A percentile compares a stretch with the other conserved stretches of the same genome.
These are phyloP conservation scores for Kurtzmaniella fragi DNA, from an alignment of 805 yeast genomes.

Conservation along the genomic window DNA sequence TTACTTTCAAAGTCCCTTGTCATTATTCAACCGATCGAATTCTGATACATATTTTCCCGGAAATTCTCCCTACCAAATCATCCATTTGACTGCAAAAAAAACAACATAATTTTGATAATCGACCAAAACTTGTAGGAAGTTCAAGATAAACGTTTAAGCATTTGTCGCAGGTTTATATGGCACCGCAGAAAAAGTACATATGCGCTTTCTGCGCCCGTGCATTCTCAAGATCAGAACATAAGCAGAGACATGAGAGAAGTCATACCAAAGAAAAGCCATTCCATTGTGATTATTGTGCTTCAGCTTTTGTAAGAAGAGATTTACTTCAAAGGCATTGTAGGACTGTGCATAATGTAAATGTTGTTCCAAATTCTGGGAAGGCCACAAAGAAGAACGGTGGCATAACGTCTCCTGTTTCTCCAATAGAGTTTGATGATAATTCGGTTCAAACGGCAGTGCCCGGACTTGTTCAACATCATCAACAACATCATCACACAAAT, in stretches of 20 bases:
- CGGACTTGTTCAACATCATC: background rate
- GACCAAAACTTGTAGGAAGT: no score
- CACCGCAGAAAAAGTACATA: constrained; percentile 59
- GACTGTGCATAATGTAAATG: constrained; percentile 57
- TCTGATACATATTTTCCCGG: no score
- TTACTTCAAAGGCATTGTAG: constrained; percentile 70
- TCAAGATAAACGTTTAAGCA: no score
- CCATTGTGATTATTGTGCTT: constrained; percentile 63
- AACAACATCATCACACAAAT: background rate
- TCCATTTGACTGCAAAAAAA: no score
- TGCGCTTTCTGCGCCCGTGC: constrained; percentile 79
- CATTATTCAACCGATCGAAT: no score
- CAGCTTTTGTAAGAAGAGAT: constrained; percentile 75
- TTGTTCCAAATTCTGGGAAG: constrained; percentile 4
- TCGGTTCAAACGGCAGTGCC: background rate
- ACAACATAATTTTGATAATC: no score
- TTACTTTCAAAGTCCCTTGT: no score
- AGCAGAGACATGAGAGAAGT: constrained; percentile 72
- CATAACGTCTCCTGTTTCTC: constrained; percentile 3
- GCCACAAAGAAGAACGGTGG: background rate
- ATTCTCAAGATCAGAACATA: constrained; percentile 75
- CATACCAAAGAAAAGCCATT: constrained; percentile 81
- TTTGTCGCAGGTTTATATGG: constrained; percentile 13
- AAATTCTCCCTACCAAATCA: no score
- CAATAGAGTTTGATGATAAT: constrained; percentile 1